phyloP scores from a whole-genome alignment of 352 stramenopile species.

The Pythium aphanidermatum region DNA sequence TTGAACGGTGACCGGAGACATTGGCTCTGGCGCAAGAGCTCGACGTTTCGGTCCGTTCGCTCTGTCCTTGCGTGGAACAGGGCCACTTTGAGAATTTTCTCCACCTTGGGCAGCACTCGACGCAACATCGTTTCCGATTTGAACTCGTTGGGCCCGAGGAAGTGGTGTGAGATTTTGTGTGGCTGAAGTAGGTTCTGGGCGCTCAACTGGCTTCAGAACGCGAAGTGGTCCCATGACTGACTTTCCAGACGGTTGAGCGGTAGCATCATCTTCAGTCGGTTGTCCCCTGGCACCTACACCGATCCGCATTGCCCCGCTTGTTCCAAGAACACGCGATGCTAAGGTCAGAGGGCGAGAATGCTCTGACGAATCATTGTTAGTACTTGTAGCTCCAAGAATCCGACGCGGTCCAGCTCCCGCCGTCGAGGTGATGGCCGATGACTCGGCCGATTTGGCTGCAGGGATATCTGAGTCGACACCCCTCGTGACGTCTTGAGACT shows the following conservation, averaged over 20 bases:
- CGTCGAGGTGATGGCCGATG: too few relatives aligned
- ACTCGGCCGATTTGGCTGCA: too few relatives aligned
- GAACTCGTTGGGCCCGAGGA: constrained; percentile 16
- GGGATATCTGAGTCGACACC: too few relatives aligned
- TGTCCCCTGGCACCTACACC: constrained; percentile 3
- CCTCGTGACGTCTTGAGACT: too few relatives aligned
- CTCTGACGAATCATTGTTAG: not conserved
- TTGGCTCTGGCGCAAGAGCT: constrained; percentile 14
- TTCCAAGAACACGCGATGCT: constrained; percentile 7
- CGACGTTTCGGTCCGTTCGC: constrained; percentile 18
- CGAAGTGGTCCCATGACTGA: constrained; percentile 10
- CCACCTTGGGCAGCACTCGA: too few relatives aligned
- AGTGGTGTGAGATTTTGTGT: constrained; percentile 3
- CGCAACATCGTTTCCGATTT: constrained; percentile 6
- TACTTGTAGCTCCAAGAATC: constrained; percentile 6
- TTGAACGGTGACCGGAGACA: too few relatives aligned
- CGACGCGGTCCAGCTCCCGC: too few relatives aligned
- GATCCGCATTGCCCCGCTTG: constrained; percentile 12
- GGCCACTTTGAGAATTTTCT: too few relatives aligned
- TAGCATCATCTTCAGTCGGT: constrained; percentile 6
- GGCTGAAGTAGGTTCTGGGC: not conserved
- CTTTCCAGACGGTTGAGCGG: not conserved
- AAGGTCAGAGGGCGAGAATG: not conserved
- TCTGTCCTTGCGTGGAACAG: constrained; percentile 16
- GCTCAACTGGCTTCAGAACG: constrained; percentile 16